phyloP scores from a whole-genome alignment of 345 rosid species.

The Capsella bursapastoris region DNA sequence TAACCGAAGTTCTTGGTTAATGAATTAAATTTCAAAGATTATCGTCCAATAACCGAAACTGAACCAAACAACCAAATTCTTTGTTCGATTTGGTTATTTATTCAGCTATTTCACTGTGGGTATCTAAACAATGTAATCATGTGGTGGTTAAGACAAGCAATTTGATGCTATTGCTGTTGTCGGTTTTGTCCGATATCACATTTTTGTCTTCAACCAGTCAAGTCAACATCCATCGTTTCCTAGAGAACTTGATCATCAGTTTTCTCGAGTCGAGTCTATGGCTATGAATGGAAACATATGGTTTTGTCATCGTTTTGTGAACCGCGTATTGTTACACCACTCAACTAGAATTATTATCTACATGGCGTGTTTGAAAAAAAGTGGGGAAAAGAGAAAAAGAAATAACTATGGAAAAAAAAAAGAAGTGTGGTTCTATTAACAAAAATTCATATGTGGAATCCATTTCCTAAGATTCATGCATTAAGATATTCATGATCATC shows the following conservation, averaged over 20 bases:
- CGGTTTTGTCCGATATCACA: background rate
- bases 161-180: constrained; percentile 4
- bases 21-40: too few species aligned
- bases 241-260: background rate
- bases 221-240: background rate
- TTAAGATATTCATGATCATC: background rate
- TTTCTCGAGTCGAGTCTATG: background rate
- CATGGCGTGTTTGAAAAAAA: background rate
- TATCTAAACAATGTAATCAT: background rate
- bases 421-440: background rate
- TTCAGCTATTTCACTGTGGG: background rate
- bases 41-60: too few species aligned
- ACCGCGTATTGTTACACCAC: background rate
- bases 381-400: background rate
- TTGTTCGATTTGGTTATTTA: too few species aligned
- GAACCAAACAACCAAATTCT: too few species aligned
- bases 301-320: background rate
- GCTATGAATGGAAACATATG: background rate
- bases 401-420: background rate
- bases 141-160: constrained; percentile 8
- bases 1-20: too few species aligned
- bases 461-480: constrained; percentile 15
- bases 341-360: background rate
- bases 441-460: constrained; percentile 22
- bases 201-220: background rate